phyloP scores from a whole-genome alignment of 2,329 filamentous ascomycete species.

The Waltergamsia citrina region DNA sequence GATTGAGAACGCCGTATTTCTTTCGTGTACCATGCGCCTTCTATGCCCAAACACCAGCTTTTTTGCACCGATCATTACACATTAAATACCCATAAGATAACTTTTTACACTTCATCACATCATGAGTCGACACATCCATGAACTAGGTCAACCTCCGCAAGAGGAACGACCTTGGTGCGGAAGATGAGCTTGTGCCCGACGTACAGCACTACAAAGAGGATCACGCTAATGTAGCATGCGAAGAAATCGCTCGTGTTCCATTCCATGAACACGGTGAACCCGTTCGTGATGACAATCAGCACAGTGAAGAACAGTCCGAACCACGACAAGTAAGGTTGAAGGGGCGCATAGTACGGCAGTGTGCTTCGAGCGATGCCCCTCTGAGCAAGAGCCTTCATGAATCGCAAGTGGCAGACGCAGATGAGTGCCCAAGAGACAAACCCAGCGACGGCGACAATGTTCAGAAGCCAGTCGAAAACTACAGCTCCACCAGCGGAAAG shows the following conservation, averaged over 20 bases:
- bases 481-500: conserved; percentile 44
- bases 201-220: conserved; percentile 52
- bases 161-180: conserved; percentile 26
- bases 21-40: no score
- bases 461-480: conserved; percentile 66
- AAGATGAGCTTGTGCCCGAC: conserved; percentile 47
- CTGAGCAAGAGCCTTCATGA: conserved; percentile 48
- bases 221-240: conserved; percentile 25
- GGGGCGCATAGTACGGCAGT: conserved; percentile 51
- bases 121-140: background rate
- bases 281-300: conserved; percentile 57
- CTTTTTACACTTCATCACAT: no score
- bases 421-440: conserved; percentile 65
- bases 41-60: no score
- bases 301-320: conserved; percentile 58
- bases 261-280: conserved; percentile 57
- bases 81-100: no score
- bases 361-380: conserved; percentile 47
- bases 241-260: conserved; percentile 39
- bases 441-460: conserved; percentile 59
- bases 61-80: no score
- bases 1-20: no score
- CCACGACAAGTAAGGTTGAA: conserved; percentile 55
- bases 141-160: conserved; percentile 9
- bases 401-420: conserved; percentile 52